phyloP scores from a whole-genome alignment of 75 land plant genomes.

The Cupressus sempervirens region DNA sequence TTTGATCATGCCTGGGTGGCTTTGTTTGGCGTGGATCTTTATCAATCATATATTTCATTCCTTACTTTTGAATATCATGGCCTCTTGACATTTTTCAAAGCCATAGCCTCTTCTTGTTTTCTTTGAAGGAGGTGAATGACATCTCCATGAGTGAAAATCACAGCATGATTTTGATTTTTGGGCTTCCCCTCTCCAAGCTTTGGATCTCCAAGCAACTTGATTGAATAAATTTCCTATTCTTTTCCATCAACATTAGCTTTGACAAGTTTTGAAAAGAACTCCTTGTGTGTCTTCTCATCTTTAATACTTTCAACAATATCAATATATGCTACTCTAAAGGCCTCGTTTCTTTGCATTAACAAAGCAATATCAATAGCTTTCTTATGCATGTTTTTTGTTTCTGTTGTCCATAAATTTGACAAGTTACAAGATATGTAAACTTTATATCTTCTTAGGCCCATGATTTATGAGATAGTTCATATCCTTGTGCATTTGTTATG shows the following conservation, averaged over 20 bases:
- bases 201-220: constrained; percentile 86
- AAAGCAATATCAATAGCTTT: constrained; percentile 86
- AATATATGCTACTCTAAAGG: constrained; percentile 90
- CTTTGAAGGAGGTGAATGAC: too few relatives aligned
- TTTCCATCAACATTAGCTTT: constrained; percentile 84
- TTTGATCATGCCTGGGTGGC: too few relatives aligned
- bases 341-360: constrained; percentile 86
- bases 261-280: constrained; percentile 84
- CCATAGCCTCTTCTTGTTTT: too few relatives aligned
- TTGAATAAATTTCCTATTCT: constrained; percentile 90
- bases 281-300: constrained; percentile 51
- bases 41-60: too few relatives aligned
- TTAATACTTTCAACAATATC: constrained; percentile 54
- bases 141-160: constrained; percentile 93
- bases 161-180: constrained; percentile 97
- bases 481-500: constrained; percentile 35
- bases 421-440: constrained; percentile 92
- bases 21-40: too few relatives aligned
- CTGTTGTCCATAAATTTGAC: constrained; percentile 97
- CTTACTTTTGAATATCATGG: too few relatives aligned
- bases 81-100: too few relatives aligned
- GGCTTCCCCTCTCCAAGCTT: constrained; percentile 97
- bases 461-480: constrained; percentile 48
- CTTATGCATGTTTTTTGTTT: constrained; percentile 52
- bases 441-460: constrained; percentile 87